Base-by-base conservation (phyloP, 1,284 basidiomycete genomes). In the Sutorius eximius region DNA sequence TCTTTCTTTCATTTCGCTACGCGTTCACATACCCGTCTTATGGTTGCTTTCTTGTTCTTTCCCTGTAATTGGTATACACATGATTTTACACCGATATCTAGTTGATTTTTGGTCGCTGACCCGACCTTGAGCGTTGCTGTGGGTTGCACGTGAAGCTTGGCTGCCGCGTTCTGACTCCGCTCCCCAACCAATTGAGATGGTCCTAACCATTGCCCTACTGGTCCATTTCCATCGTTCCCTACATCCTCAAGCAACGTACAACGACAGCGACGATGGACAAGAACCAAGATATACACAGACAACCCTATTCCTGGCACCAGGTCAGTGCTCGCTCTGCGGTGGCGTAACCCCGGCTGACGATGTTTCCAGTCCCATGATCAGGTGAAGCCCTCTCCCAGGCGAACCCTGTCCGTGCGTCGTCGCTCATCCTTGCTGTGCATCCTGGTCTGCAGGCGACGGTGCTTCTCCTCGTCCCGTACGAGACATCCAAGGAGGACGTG, bases 391-490 rank as follows among this genome's bases (percentile, higher is more conserved):
- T 57, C 38, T 45, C 24, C 24, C 24, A 27, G 24, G 24, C 24
- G 24, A 27, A 27, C 24, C 24, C 24, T 27, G 24, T 37, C 32
- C 20, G 38, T 52, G 38, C 24, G 42, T 34, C 32, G n/a, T 55
- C 55, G 45, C 46, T 51, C 47, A 56, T 65, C 59, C 59, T 60
- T 36, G 55, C 69, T 56, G 51, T 61, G 49, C 54, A 50, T 46
- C 54, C 56, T 51, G 51, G 49, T 57, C 57, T 50, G 38, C 60
- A 91, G 89, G 89, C 87, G 32, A 91, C 89, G n/a, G 81, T 91
- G 18, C 73, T 91, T 29, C 74, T 91, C 37, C 77, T 87, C 61
- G 81, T 91, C 36, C 89, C 88, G 0, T 82, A 83, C 60, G 81
- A 82, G 56, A 83, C 85, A 3, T 75, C 80, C 48, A 83, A 86